Evolutionary conservation across 306 rosid species (phyloP).

Genomic region (Vigna hirtella): DNA sequence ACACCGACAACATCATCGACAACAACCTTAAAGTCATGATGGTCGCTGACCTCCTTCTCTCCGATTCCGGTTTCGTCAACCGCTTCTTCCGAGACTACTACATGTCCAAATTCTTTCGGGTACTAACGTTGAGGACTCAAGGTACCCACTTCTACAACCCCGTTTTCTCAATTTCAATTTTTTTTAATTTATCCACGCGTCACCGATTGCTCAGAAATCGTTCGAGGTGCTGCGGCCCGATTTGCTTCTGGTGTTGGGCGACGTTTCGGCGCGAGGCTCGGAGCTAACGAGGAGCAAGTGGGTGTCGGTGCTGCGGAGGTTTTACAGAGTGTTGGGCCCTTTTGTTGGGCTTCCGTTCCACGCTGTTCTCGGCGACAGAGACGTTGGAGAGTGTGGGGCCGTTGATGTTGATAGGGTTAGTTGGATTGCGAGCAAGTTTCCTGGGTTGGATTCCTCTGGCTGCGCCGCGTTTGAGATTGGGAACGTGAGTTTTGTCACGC

Average conservation of each 20-base stretch:
- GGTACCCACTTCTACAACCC: neutral
- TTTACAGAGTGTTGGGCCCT: conserved; percentile 62
- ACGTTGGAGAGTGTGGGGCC: conserved; percentile 59
- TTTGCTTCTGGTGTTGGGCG: conserved; percentile 75
- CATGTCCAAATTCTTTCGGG: conserved; percentile 71
- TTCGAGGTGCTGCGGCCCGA: conserved; percentile 63
- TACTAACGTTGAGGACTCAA: conserved; percentile 15
- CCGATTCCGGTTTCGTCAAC: conserved; percentile 51
- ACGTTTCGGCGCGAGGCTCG: conserved; percentile 71
- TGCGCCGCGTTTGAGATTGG: conserved; percentile 70
- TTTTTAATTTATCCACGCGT: conserved; percentile 39
- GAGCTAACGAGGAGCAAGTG: conserved; percentile 56
- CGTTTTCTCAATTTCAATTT: neutral
- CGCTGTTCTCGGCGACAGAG: conserved; percentile 74
- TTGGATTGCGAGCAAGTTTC: conserved; percentile 61
- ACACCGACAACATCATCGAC: neutral
- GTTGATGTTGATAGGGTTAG: conserved; percentile 46
- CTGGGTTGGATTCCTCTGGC: conserved; percentile 64
- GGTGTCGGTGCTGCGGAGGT: conserved; percentile 58
- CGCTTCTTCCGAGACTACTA: conserved; percentile 57
- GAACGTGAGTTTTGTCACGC: conserved; percentile 67
- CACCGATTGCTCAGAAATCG: conserved; percentile 58
- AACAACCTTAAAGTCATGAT: conserved; percentile 65
- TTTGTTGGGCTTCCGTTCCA: conserved; percentile 65
- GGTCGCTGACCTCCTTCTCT: conserved; percentile 71